These are phyloP conservation scores for Pythium dissotocum DNA, from an alignment of 352 stramenopile genomes.

Conservation along the genomic window DNA sequence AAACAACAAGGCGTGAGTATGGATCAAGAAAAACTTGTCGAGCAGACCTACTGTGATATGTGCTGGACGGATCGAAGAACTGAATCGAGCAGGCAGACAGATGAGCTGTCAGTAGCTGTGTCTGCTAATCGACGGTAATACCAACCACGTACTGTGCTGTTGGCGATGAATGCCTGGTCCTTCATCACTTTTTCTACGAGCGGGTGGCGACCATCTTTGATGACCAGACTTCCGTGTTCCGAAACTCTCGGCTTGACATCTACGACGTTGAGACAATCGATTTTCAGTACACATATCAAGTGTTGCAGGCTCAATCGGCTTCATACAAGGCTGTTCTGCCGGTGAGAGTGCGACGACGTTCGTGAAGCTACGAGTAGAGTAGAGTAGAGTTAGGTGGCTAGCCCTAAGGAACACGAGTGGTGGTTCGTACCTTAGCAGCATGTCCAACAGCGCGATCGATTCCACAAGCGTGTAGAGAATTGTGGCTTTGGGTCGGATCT, in stretches of 20 bases:
- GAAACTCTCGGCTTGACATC: constrained; percentile 74
- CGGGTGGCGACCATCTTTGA: constrained; percentile 81
- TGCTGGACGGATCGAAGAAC: constrained; percentile 30
- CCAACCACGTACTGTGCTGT: constrained; percentile 59
- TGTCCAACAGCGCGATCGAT: constrained; percentile 89
- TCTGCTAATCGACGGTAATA: not conserved
- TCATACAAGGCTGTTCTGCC: constrained; percentile 69
- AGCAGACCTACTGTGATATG: constrained; percentile 20
- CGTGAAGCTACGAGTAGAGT: constrained; percentile 62
- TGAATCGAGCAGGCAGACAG: not conserved
- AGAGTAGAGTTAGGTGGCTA: not conserved
- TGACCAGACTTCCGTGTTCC: constrained; percentile 69
- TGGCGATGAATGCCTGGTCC: constrained; percentile 79
- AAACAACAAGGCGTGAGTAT: constrained; percentile 11
- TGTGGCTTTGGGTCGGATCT: constrained; percentile 70
- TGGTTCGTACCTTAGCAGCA: constrained; percentile 80
- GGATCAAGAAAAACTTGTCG: not conserved
- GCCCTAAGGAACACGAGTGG: not conserved
- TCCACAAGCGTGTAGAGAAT: constrained; percentile 88
- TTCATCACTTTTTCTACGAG: constrained; percentile 72
- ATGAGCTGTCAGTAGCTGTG: no score
- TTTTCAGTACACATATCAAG: not conserved
- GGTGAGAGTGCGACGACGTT: constrained; percentile 84
- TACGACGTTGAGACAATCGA: constrained; percentile 9
- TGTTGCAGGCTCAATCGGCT: not conserved